Evolutionary conservation across 2,329 filamentous ascomycete genomes (phyloP).

Genomic region (Incumbomyces lentus): DNA sequence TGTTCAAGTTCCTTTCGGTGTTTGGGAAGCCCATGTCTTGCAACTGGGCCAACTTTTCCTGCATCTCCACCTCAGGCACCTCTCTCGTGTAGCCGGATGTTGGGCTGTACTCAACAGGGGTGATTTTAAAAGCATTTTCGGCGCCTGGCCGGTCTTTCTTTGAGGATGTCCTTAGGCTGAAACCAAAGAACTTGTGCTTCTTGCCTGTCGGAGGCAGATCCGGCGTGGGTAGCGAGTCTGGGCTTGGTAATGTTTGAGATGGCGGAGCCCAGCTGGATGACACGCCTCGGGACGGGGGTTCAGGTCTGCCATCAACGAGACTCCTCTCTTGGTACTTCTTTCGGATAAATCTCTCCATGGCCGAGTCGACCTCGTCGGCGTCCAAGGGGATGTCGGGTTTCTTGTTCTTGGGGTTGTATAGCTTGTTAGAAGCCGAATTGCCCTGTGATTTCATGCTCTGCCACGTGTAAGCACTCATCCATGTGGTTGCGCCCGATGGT

Average conservation of each 20-base stretch:
- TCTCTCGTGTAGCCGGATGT: conserved; percentile 13
- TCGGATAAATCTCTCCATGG: conserved; percentile 90
- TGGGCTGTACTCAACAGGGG: conserved; percentile 15
- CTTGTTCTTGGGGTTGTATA: conserved; percentile 77
- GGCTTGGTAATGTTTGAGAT: conserved; percentile 40
- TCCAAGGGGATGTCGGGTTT: conserved; percentile 80
- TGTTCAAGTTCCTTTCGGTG: conserved; percentile 65
- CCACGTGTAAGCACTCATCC: conserved; percentile 13
- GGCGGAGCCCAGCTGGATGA: conserved; percentile 36
- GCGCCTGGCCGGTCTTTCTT: conserved; percentile 24
- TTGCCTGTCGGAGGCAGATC: conserved; percentile 46
- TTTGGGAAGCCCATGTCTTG: conserved; percentile 89
- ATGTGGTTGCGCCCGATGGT: background rate
- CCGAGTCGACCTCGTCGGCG: conserved; percentile 81
- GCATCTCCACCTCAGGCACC: conserved; percentile 40
- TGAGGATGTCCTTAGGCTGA: conserved; percentile 57
- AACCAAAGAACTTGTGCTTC: conserved; percentile 50
- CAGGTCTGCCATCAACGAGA: conserved; percentile 38
- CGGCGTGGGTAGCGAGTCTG: conserved; percentile 25
- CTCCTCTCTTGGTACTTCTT: conserved; percentile 75
- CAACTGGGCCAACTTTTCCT: conserved; percentile 65
- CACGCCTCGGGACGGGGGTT: conserved; percentile 25
- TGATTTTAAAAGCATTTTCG: conserved; percentile 19
- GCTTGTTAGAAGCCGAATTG: conserved; percentile 74
- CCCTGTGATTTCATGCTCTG: conserved; percentile 92